Evolutionary conservation across 495 filamentous ascomycete species (phyloP).

Genomic region (Xeromyces bisporus): DNA sequence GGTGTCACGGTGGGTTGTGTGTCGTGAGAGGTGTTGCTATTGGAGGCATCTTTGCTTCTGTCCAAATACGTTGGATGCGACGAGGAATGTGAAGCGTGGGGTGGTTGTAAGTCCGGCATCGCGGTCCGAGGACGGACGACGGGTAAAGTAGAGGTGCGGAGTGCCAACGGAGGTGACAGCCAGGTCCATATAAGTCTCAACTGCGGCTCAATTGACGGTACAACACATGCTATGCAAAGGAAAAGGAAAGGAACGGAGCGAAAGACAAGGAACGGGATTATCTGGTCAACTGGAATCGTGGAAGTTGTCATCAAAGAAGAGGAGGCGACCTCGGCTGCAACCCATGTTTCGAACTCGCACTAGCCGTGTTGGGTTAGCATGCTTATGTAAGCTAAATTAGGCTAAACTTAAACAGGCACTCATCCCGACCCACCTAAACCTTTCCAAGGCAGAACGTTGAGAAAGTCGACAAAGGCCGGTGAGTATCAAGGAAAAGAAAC

Average conservation of each 20-base stretch:
- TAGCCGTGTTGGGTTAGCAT: too few species aligned
- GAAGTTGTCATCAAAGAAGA: background rate
- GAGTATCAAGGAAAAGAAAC: background rate
- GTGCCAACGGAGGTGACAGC: conserved; percentile 1
- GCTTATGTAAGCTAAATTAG: too few species aligned
- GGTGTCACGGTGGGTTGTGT: conserved; percentile 3
- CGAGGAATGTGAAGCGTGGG: conserved; percentile 33
- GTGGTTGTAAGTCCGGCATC: conserved; percentile 35
- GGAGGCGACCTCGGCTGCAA: too few species aligned
- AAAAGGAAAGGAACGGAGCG: background rate
- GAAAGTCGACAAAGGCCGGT: background rate
- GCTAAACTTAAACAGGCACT: too few species aligned
- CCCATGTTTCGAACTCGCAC: too few species aligned
- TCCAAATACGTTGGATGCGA: conserved; percentile 20
- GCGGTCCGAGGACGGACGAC: conserved; percentile 9
- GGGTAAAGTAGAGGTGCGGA: conserved; percentile 1
- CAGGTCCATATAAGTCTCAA: too few species aligned
- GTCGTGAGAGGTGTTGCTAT: conserved; percentile 12
- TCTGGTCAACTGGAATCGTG: background rate
- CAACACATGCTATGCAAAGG: background rate
- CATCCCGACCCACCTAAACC: too few species aligned
- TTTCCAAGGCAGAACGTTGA: background rate
- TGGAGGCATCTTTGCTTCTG: too few species aligned
- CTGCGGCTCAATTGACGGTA: too few species aligned
- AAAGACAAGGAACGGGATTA: background rate